These are phyloP conservation scores for Pseudognaphalium luteoalbum DNA, from an alignment of 129 eudicot species.

Conservation along the genomic window DNA sequence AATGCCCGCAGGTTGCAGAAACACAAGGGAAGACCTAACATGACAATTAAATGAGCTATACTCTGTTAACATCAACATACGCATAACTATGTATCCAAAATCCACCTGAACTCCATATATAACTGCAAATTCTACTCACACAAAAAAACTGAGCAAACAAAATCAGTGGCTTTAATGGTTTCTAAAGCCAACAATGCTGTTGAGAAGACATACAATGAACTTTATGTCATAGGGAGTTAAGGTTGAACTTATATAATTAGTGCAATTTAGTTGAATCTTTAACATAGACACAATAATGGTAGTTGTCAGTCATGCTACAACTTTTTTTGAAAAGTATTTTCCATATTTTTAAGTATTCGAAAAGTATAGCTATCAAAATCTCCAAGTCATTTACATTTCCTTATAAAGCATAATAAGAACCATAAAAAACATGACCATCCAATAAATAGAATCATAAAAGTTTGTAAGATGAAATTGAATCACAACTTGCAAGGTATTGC, in stretches of 20 bases:
- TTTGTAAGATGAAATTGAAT: background rate
- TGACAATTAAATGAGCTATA: background rate
- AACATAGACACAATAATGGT: background rate
- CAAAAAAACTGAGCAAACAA: background rate
- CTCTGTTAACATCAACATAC: background rate
- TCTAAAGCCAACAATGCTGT: background rate
- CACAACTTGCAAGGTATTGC: background rate
- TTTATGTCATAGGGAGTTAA: background rate
- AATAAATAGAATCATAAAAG: background rate
- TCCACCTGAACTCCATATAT: background rate
- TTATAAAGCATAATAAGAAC: background rate
- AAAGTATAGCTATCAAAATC: background rate
- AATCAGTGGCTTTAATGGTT: background rate
- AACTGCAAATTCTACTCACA: background rate
- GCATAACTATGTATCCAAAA: background rate
- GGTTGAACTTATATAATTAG: background rate
- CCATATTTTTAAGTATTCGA: background rate
- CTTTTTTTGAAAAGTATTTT: background rate
- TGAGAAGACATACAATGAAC: background rate
- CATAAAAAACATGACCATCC: too few relatives aligned
- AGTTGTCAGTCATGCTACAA: background rate
- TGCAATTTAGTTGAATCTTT: background rate
- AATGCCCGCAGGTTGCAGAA: slow-evolving; percentile 78
- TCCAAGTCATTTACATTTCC: background rate
- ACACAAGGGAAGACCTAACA: slow-evolving; percentile 83